A percentile compares a stretch with the other conserved stretches of the same genome.
Evolutionary conservation across 768 basidiomycete species (phyloP).

Genomic region (Suillus plorans): DNA sequence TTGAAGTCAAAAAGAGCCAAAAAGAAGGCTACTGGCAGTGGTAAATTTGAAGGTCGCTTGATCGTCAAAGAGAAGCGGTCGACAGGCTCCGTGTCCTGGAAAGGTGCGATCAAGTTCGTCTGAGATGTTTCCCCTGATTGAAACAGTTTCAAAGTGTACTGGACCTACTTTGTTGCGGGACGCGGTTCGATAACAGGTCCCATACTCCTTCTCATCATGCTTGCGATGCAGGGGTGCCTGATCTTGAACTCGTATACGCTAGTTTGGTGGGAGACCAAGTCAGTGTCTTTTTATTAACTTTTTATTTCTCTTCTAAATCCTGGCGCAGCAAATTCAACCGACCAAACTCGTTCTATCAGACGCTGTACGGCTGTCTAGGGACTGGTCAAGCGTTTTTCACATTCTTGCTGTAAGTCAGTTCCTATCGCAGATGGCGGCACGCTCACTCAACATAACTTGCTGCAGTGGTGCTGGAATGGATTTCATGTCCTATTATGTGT

Average conservation of each 20-base stretch:
- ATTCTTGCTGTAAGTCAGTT: conserved; percentile 48
- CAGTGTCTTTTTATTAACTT: conserved; percentile 16
- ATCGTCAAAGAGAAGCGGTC: conserved; percentile 64
- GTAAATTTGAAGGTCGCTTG: conserved; percentile 64
- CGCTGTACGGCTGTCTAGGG: conserved; percentile 61
- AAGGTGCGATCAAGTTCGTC: conserved; percentile 34
- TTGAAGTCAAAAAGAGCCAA: conserved; percentile 35
- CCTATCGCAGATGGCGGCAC: neutral
- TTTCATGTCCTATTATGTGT: conserved; percentile 56
- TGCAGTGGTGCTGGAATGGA: conserved; percentile 53
- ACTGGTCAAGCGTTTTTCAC: conserved; percentile 58
- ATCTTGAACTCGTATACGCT: conserved; percentile 66
- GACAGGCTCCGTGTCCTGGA: conserved; percentile 59
- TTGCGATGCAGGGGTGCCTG: conserved; percentile 61
- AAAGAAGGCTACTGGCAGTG: conserved; percentile 48
- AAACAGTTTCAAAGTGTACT: conserved; percentile 45
- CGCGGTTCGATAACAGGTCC: conserved; percentile 50
- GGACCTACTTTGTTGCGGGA: conserved; percentile 57
- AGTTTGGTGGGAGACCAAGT: conserved; percentile 73
- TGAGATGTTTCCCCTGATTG: neutral
- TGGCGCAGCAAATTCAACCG: conserved; percentile 42
- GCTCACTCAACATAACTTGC: neutral
- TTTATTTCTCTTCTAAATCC: neutral
- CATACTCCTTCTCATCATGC: conserved; percentile 44
- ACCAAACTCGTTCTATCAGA: conserved; percentile 62